phyloP scores from a whole-genome alignment of 345 rosid genomes.

The Eucalyptus brandiana region DNA sequence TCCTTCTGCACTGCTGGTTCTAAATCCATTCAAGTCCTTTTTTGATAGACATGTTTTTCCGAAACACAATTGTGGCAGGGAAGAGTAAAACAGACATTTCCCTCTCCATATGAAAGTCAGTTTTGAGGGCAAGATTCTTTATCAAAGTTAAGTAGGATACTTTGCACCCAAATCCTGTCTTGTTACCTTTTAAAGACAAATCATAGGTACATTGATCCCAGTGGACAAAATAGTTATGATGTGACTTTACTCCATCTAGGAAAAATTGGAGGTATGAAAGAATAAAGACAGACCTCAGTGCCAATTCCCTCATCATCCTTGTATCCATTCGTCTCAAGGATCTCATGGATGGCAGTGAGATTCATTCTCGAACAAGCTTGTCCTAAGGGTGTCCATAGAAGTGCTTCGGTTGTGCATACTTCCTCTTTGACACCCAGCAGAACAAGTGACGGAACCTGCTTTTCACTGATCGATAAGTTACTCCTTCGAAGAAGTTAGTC shows the following conservation, averaged over 20 bases:
- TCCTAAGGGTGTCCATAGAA: constrained; percentile 19
- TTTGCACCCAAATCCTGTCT: not conserved
- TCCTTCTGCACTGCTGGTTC: not conserved
- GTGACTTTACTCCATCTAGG: not conserved
- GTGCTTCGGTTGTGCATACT: not conserved
- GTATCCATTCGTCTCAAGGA: constrained; percentile 29
- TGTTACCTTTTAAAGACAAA: not conserved
- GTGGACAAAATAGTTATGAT: not conserved
- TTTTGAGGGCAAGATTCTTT: not conserved
- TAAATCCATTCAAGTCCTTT: not conserved
- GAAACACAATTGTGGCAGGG: not conserved
- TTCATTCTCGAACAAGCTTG: constrained; percentile 35
- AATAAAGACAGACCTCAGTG: constrained; percentile 17
- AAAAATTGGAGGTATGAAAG: not conserved
- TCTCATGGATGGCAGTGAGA: constrained; percentile 32
- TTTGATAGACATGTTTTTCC: not conserved
- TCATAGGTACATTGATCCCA: not conserved
- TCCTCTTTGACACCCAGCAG: constrained; percentile 23
- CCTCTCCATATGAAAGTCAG: not conserved
- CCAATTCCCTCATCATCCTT: constrained; percentile 31
- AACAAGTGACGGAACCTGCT: constrained; percentile 23
- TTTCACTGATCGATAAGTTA: not conserved
- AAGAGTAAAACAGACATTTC: not conserved
- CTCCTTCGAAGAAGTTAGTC: not conserved
- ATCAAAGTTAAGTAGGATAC: not conserved